A percentile compares a stretch with the other conserved stretches of the same genome.
Evolutionary conservation across 805 yeast genomes (phyloP).

Genomic region (Lipomyces oligophaga): DNA sequence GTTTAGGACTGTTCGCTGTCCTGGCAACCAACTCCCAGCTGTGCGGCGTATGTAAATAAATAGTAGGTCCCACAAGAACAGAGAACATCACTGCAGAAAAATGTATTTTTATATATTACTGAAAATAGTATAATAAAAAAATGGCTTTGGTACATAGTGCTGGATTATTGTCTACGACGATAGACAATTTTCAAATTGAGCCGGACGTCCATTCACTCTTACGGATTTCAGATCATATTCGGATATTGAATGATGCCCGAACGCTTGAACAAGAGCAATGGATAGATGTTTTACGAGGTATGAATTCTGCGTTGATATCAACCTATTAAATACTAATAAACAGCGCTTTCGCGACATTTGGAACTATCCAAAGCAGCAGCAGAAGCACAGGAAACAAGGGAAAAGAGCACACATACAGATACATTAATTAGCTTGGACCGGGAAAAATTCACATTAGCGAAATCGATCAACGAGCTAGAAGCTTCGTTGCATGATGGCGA

Average conservation of each 20-base stretch:
- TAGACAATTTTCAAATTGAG: constrained; percentile 19
- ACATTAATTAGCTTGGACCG: constrained; percentile 23
- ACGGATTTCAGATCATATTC: constrained; percentile 25
- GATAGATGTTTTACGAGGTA: constrained; percentile 22
- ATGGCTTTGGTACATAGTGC: constrained; percentile 1
- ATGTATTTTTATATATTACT: too few species aligned
- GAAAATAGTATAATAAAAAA: too few species aligned
- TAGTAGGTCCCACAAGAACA: too few species aligned
- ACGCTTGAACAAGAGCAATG: constrained; percentile 25
- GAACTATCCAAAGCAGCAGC: constrained; percentile 24
- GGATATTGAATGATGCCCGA: constrained; percentile 24
- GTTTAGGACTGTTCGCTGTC: too few species aligned
- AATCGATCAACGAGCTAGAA: constrained; percentile 30
- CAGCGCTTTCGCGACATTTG: constrained; percentile 23
- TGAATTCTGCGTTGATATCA: neutral
- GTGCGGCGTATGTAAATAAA: constrained; percentile 10
- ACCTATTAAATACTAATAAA: neutral
- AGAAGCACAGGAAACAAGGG: constrained; percentile 10
- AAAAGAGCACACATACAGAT: constrained; percentile 16
- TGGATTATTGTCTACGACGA: constrained; percentile 16
- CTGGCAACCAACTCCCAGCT: neutral
- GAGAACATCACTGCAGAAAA: too few species aligned
- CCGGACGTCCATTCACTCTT: constrained; percentile 24
- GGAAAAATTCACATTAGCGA: constrained; percentile 28
- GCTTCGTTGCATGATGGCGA: constrained; percentile 23